Evolutionary conservation across 2,329 filamentous ascomycete species (phyloP).

Genomic region (Xylaria sp.): DNA sequence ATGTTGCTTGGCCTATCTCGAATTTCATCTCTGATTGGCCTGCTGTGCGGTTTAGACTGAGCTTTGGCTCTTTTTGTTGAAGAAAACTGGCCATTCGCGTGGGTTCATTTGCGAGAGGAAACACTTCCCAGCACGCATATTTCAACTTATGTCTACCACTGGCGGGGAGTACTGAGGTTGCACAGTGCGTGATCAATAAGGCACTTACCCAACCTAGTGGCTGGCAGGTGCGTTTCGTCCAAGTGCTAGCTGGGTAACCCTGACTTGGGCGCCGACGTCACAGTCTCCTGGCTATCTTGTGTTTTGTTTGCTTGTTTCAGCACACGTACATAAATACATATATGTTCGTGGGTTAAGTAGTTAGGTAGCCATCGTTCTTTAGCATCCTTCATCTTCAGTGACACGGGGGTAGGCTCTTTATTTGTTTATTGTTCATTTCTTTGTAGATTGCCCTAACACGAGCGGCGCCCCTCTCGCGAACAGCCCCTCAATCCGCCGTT

Average conservation of each 20-base stretch:
- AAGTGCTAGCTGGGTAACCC: neutral
- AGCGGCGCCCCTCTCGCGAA: neutral
- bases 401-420: neutral
- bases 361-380: neutral
- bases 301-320: slow-evolving; percentile 1
- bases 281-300: neutral
- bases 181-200: no score
- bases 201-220: no score
- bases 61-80: no score
- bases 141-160: no score
- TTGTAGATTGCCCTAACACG: neutral
- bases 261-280: neutral
- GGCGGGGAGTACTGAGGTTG: no score
- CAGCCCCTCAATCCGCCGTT: neutral
- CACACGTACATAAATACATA: neutral
- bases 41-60: no score
- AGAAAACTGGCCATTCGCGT: no score
- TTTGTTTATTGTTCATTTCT: neutral
- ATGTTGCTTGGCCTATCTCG: no score
- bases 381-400: neutral
- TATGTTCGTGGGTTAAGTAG: neutral
- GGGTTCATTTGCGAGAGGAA: no score
- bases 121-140: no score
- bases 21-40: no score
- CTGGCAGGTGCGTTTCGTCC: no score